Evolutionary conservation across 257 asterid genomes (phyloP), one percentile per base, ranked within the genome.

Genomic region (Prunella vulgaris): DNA sequence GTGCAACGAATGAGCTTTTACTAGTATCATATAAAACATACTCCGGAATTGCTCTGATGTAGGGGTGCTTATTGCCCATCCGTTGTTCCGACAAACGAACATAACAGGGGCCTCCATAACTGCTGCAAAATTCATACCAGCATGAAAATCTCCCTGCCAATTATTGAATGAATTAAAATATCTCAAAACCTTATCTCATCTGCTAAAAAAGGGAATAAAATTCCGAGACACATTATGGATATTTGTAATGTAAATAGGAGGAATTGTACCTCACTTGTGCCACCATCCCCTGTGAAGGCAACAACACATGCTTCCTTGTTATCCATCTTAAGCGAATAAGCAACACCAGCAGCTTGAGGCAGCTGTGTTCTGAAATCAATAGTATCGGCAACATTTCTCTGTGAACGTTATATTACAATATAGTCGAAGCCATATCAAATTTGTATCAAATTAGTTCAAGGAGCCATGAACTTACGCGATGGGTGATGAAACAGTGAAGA

Each of bases 1-100:
- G 46, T 27, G 44, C 5, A 38, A 15, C 10, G 24, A 38, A 65
- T 40, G 17, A 7, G 53, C 13, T 54, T 56, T 70, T 44, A 42
- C 21, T 66, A 4, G 32, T 17, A n/a, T 35, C 1, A 35, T 14
- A 1, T 15, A 44, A 33, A 30, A 54, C 42, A 5, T 82, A 93
- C 97, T 93, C 77, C 95, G 81, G 68, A 93, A 93, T 27, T 90
- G 97, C 4, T 93, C 81, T 0, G 90, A 66, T 30, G 66, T 37
- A 5, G 99, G 94, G 14, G 96, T 90, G 85, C 99, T 93, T 60
- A 93, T 90, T 74, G 97, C 97, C 96, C 96, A 93, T 48, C 99
- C 97, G 46, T 93, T 90, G 86, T 93, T 93, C 60, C 99, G 94
- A 72, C 97, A 88, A 48, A 93, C 72, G 71, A 90, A 87, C 54